These are phyloP conservation scores for Saccharomycodes ludwigii DNA, from an alignment of 805 yeast species.

Conservation along the genomic window DNA sequence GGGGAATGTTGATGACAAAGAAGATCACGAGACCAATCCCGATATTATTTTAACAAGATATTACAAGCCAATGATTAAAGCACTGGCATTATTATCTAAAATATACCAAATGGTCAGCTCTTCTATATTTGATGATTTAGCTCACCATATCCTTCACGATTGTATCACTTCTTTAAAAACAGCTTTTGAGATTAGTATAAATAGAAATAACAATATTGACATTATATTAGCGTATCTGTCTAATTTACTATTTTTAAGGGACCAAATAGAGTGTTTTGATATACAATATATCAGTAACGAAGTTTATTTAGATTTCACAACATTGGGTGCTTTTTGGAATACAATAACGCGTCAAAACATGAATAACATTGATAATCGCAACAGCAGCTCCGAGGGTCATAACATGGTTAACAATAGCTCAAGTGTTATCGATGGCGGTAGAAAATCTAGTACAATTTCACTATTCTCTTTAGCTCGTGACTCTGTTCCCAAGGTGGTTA, in stretches of 20 bases:
- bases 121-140: slow-evolving; percentile 74
- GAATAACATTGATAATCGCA: no score
- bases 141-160: slow-evolving; percentile 75
- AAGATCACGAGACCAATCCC: slow-evolving; percentile 6
- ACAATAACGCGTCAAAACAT: no score
- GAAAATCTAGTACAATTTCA: slow-evolving; percentile 13
- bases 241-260: slow-evolving; percentile 57
- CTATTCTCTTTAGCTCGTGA: slow-evolving; percentile 45
- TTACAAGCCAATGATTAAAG: slow-evolving; percentile 62
- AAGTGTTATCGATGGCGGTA: slow-evolving; percentile 11
- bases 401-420: no score
- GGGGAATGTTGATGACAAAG: slow-evolving; percentile 18
- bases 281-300: slow-evolving; percentile 66
- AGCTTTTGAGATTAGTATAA: slow-evolving; percentile 40
- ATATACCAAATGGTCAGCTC: slow-evolving; percentile 73
- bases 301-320: slow-evolving; percentile 69
- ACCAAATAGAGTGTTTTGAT: slow-evolving; percentile 64
- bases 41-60: slow-evolving; percentile 27
- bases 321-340: slow-evolving; percentile 41
- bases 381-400: no score
- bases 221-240: slow-evolving; percentile 57
- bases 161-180: slow-evolving; percentile 51
- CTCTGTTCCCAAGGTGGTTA: slow-evolving; percentile 67
- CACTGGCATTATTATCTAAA: slow-evolving; percentile 58
- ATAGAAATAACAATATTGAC: slow-evolving; percentile 36